Base-by-base conservation (phyloP, 192 early-diverging fungal genomes). In the Backusella luteola region DNA sequence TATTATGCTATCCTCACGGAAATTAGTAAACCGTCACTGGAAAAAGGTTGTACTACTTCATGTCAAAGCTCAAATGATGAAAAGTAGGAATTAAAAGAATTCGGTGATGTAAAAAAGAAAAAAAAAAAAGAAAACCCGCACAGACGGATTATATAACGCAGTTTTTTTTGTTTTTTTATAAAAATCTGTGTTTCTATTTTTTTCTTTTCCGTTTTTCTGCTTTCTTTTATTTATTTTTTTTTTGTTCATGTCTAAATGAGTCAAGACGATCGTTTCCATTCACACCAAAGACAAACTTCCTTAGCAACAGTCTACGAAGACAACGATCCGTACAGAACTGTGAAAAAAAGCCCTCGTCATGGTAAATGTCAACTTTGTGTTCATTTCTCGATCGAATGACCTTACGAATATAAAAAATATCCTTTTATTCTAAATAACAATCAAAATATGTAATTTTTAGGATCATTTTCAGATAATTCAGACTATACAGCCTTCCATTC, bases 321-420 rank as follows among this genome's bases (percentile, higher is more conserved):
- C 19, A 76, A 74, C 69, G 77, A 79, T 74, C 77, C 77, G 42
- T 79, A 79, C 44, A 69, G 77, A 74, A 72, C 63, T 9, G 53
- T 39, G 21, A 73, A 66, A 34, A 79, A 70, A 38, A 39, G 35
- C 23, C 67, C 71, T 39, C 34, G 53, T 34, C 63, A 66, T 44
- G 77, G 77, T 79, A 78, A 69, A 38, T 26, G 67, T 8, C 19
- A 53, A 53, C 6, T 3, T 32, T 34, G 3, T 36, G 17, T 9
- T 32, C 26, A 35, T 36, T 35, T 35, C 19, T 68, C 6, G 17
- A 67, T 35, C 11, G 2, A 35, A 19, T 68, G 67, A 7, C 19
- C 14, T 38, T 39, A 21, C 19, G 34, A 7, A 9, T n/a, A 56
- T 71, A 32, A 63, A 44, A 44, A 19, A 7, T 1, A 21, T 12